These are phyloP conservation scores for Chytriomyces hyalinus DNA, from an alignment of 192 early-diverging fungal genomes.

Conservation along the genomic window DNA sequence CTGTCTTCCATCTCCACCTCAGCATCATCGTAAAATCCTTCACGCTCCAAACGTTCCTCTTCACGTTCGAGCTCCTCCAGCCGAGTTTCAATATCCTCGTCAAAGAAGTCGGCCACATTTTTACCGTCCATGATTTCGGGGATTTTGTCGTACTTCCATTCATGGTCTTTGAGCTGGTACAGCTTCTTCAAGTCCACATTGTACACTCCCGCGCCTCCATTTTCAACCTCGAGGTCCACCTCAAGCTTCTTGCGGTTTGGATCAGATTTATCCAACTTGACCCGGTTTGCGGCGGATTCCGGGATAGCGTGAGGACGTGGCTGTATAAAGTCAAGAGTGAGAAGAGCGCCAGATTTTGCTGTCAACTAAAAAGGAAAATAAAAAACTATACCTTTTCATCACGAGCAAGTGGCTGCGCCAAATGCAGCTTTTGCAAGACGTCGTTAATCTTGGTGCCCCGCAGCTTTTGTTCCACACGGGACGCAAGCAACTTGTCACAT, in stretches of 20 bases:
- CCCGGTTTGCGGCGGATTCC: slow-evolving; percentile 65
- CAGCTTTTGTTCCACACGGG: slow-evolving; percentile 95
- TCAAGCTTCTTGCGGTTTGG: slow-evolving; percentile 84
- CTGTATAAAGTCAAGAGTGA: slow-evolving; percentile 6
- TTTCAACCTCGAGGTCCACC: slow-evolving; percentile 86
- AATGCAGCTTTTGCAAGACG: slow-evolving; percentile 94
- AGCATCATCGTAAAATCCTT: slow-evolving; percentile 84
- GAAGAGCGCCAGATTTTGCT: background rate
- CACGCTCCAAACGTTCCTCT: slow-evolving; percentile 91
- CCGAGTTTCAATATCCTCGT: slow-evolving; percentile 95
- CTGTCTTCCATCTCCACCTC: slow-evolving; percentile 72
- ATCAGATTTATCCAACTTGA: slow-evolving; percentile 80
- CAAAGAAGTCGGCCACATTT: slow-evolving; percentile 98
- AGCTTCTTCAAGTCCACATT: slow-evolving; percentile 93
- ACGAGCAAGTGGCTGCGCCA: slow-evolving; percentile 85
- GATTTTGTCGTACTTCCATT: slow-evolving; percentile 97
- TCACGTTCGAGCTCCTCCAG: slow-evolving; percentile 95
- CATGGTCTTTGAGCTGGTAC: slow-evolving; percentile 80
- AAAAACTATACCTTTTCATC: slow-evolving; percentile 68
- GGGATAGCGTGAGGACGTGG: slow-evolving; percentile 85
- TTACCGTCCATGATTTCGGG: slow-evolving; percentile 99
- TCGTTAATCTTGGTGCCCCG: slow-evolving; percentile 86
- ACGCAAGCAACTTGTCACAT: slow-evolving; percentile 90
- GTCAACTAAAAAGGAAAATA: slow-evolving; percentile 14
- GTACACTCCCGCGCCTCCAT: slow-evolving; percentile 96